Conservation (phyloP, 2,329 filamentous ascomycete species). For the Diaporthe ampelina region DNA sequence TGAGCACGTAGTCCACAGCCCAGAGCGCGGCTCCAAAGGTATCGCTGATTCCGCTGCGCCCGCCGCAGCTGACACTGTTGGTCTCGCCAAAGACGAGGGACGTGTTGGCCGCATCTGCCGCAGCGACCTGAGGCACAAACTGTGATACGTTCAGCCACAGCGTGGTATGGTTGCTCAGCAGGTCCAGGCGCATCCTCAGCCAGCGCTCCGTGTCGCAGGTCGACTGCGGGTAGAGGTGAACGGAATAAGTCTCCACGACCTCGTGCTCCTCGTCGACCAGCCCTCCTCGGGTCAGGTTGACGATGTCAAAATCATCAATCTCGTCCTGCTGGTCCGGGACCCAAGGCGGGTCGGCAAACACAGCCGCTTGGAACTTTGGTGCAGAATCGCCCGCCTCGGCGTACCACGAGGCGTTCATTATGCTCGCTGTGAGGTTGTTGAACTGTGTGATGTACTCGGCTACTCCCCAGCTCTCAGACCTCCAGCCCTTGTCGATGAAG, state of each 20-base stretch:
- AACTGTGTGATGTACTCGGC: slow-evolving; percentile 50
- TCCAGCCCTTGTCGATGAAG: slow-evolving; percentile 53
- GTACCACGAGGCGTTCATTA: slow-evolving; percentile 51
- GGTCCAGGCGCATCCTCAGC: slow-evolving; percentile 51
- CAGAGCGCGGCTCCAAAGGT: slow-evolving; percentile 64
- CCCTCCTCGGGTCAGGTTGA: slow-evolving; percentile 49
- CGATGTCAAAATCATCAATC: slow-evolving; percentile 53
- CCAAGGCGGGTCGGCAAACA: slow-evolving; percentile 53
- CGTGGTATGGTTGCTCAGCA: slow-evolving; percentile 50
- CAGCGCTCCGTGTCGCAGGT: slow-evolving; percentile 48
- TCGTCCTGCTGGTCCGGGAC: slow-evolving; percentile 55
- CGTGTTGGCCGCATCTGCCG: slow-evolving; percentile 52
- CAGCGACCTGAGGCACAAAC: slow-evolving; percentile 41
- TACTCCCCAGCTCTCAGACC: slow-evolving; percentile 49
- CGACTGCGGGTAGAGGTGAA: slow-evolving; percentile 53
- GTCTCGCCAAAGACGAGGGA: slow-evolving; percentile 62
- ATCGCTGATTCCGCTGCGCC: slow-evolving; percentile 57
- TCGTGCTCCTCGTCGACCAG: slow-evolving; percentile 39
- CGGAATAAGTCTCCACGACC: slow-evolving; percentile 45
- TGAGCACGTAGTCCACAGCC: slow-evolving; percentile 60
- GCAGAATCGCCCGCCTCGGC: slow-evolving; percentile 36
- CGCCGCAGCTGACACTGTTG: slow-evolving; percentile 57
- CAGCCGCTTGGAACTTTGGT: slow-evolving; percentile 52
- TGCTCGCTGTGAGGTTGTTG: slow-evolving; percentile 50
- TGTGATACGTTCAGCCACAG: slow-evolving; percentile 50